Evolutionary conservation across 2,329 filamentous ascomycete species (phyloP), one percentile per base, ranked within the genome.

Genomic region (Stemphylium beticola): DNA sequence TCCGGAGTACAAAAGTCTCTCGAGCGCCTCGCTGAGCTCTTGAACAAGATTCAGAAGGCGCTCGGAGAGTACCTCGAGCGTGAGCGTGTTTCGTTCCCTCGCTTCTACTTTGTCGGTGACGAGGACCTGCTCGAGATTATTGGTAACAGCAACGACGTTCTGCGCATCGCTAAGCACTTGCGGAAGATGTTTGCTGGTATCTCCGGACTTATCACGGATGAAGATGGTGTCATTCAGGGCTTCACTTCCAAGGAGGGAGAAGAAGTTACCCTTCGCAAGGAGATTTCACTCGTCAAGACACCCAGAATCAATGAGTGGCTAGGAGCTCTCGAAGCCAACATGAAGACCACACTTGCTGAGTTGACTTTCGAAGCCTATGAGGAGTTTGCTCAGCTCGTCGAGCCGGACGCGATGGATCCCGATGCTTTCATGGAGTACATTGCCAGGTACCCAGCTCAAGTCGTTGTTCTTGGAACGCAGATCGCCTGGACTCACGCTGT

Each of bases 141-240:
- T 62, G 95, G 95, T 73, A 99, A 99, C 76, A 98, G 93, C 79
- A 97, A 97, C 70, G 95, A 99, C 71, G 96, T 93, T 9, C 80
- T 95, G 57, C 92, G 95, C 49, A 96, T 99, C 64, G 92, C 95
- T 36, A 99, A 99, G 76, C 96, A 99, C 79, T 92, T 99, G 81
- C 93, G 96, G 76, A 99, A 99, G 82, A 99, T 99, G 95, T 99
- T 99, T 81, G 95, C 96, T 60, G 95, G 95, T 58, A 83, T 99
- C 42, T 93, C 89, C 4, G 95, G 95, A 3, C 84, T 99, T 32
- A 82, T 93, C 37, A 93, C 97, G 81, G 92, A 96, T 63, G 92
- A 98, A 49, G 91, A 97, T 66, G 86, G 87, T 22, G 87, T 91
- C 58, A 98, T 99, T 60, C 88, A 89, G 22, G 93, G 92, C 6